Base-by-base conservation (phyloP, 2,329 filamentous ascomycete species). In the Phaeosphaeriaceae sp. region DNA sequence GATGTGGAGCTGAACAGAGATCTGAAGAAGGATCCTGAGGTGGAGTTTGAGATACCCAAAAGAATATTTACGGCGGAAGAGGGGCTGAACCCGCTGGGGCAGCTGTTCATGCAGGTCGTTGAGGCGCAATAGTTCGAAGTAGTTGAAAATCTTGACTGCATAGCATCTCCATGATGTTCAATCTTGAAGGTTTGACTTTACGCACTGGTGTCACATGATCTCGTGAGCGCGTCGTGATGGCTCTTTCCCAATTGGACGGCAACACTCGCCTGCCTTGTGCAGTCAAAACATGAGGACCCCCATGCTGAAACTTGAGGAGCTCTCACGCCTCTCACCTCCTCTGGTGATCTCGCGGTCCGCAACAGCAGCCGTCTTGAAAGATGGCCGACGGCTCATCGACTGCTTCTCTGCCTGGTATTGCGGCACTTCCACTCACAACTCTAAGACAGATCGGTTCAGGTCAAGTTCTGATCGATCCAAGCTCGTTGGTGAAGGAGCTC, bases 21-120 rank as follows among this genome's bases (percentile, higher is more conserved):
- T 45, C 82, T 97, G 62, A 96, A 90, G 80, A 97, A 94, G 76
- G 82, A 87, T 6, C 93, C 94, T 0, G 92, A 95, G 13, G 88
- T 98, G 51, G 95, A 98, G 77, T 97, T 91, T 77, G 91, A 95
- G 77, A 97, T 99, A 62, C 93, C 94, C 7, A 95, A 95, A 81
- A 88, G 84, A 67, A 90, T 97, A 42, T 90, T 96, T 52, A 82
- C 77, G 7, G 68, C 72, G 7, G 73, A 76, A n/a, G 71, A 75
- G 19, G 73, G 67, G 0, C 45, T 78, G 6, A 70, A 69, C 17
- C 53, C 62, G 7, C 52, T 79, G 1, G 76, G 76, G 5, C 60
- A 67, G 50, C 60, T 79, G 31, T 66, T 78, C 48, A 61, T 65
- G 15, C 69, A 71, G 24, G 75, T 76, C 7, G 61, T 73, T 17